A percentile compares a stretch with the other conserved stretches of the same genome.
phyloP scores from a whole-genome alignment of 73 alveolate species.

The Tetrahymena borealis region DNA sequence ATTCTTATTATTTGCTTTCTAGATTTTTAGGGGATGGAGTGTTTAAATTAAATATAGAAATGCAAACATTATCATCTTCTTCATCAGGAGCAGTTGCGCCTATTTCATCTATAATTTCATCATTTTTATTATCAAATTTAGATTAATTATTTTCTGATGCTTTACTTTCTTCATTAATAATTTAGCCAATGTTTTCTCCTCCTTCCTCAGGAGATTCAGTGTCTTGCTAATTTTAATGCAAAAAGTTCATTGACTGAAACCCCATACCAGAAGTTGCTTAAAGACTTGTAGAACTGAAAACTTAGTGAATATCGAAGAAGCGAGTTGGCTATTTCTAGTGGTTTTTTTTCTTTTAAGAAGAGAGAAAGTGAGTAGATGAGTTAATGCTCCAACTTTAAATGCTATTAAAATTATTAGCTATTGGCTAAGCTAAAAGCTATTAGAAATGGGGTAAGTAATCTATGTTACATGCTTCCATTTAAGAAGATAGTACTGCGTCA shows the following conservation, averaged over 20 bases:
- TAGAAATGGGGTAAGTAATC: neutral
- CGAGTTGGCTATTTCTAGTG: neutral
- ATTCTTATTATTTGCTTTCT: neutral
- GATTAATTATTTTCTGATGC: no score
- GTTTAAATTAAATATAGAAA: neutral
- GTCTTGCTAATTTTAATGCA: no score
- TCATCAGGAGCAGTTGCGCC: neutral
- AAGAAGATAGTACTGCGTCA: neutral
- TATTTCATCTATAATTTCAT: no score
- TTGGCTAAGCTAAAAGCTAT: neutral
- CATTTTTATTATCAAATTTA: no score
- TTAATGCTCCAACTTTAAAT: neutral
- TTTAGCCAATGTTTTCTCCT: no score
- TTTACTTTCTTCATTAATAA: no score
- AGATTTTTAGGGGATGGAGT: neutral
- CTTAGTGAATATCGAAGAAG: neutral
- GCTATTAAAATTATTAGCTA: neutral
- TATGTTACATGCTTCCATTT: neutral
- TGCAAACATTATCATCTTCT: neutral
- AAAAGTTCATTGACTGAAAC: no score
- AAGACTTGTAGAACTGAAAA: neutral
- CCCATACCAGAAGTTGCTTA: no score
- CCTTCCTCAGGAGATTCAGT: no score
- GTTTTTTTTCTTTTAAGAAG: neutral
- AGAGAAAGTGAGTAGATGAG: neutral